Base-by-base conservation (phyloP, 1,284 basidiomycete genomes). In the Ganoderma boninense region DNA sequence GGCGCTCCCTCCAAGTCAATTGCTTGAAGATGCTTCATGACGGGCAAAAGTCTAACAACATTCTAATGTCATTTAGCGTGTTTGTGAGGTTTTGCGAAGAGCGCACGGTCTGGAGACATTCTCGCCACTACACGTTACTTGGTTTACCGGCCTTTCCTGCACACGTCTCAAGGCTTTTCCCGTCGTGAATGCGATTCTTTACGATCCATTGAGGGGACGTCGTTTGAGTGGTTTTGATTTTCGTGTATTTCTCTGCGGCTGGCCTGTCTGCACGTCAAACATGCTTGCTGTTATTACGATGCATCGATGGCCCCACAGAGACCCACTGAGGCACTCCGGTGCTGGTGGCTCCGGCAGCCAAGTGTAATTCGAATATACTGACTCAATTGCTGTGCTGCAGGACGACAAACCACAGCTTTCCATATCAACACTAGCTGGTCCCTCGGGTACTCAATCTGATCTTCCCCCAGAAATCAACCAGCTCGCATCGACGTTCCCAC, bases 401-500 rank as follows among this genome's bases (percentile, higher is more conserved):
- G 74, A 72, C 62, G 75, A 77, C 57, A 71, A 74, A 64, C 71
- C 73, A 1, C 60, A 69, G 4, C 59, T 69, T 6, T 16, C 66
- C 16, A 62, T 46, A 13, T 65, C 66, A 40, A 71, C 63, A 11
- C 66, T 70, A 8, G 40, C 64, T 1, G 64, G n/a, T 3, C 44
- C 57, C 11, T 64, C 64, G 1, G n/a, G 32, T 38, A 69, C 64
- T 6, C 69, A 67, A 35, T 65, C 64, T 43, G 57, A 49, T 18
- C 71, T 80, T 1, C 78, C 84, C 32, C 65, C 75, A 2, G 73
- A 82, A 5, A 73, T 92, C 64, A 77, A 82, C 14, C 80, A 83
- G 32, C 78, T 90, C n/a, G 84, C 89, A 4, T 79, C 82, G 0
- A 82, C 85, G 1, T 91, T 92, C 75, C 90, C 90, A 14, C 80